Percentiles rank a stretch among this genome's conserved stretches.
Evolutionary conservation across 2,329 filamentous ascomycete species (phyloP).

Genomic region (Coleophoma eucalyptorum): DNA sequence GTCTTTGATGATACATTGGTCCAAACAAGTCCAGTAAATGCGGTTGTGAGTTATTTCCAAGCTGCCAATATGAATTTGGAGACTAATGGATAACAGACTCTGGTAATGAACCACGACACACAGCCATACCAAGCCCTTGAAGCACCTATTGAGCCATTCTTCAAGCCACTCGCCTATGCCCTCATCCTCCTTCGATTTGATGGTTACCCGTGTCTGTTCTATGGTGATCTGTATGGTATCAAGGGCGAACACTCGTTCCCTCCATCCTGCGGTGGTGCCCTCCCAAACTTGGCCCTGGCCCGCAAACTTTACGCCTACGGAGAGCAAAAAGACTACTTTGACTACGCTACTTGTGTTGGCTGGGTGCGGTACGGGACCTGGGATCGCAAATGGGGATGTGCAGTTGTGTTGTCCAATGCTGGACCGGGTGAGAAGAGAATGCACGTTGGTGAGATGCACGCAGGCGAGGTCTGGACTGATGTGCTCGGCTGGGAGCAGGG

Average conservation of each 20-base stretch:
- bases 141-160: constrained; percentile 58
- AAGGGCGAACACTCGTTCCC: constrained; percentile 39
- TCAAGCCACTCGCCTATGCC: constrained; percentile 69
- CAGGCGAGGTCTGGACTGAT: constrained; percentile 62
- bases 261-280: constrained; percentile 47
- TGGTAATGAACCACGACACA: constrained; percentile 72
- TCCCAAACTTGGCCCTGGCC: constrained; percentile 57
- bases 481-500: constrained; percentile 50
- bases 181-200: constrained; percentile 63
- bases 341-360: constrained; percentile 56
- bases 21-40: constrained; percentile 44
- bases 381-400: constrained; percentile 45
- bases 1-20: constrained; percentile 61
- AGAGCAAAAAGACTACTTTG: constrained; percentile 59
- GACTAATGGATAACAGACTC: constrained; percentile 37
- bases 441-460: constrained; percentile 55
- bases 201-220: constrained; percentile 67
- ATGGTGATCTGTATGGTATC: constrained; percentile 66
- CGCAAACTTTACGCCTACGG: constrained; percentile 66
- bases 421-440: constrained; percentile 50
- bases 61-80: no score
- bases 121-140: constrained; percentile 60
- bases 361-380: constrained; percentile 47
- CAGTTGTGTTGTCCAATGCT: constrained; percentile 53
- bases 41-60: constrained; percentile 42